Evolutionary conservation across 2,329 filamentous ascomycete species (phyloP), one percentile per base, ranked within the genome.

Genomic region (Aspergillus caelatus): DNA sequence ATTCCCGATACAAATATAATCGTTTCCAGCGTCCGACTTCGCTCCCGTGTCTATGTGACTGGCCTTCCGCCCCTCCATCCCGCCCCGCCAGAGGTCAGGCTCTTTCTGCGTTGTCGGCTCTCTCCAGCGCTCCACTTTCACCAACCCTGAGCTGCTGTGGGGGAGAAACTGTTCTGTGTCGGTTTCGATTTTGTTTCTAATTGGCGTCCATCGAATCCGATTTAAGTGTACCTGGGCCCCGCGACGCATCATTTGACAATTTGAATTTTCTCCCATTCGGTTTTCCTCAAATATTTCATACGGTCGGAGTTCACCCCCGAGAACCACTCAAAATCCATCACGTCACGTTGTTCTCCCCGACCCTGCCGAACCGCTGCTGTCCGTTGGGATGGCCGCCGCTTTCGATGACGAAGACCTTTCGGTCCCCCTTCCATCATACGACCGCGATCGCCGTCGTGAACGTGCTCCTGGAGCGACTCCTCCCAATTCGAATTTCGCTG

Each of bases 361-460:
- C 59, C 59, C 61, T 43, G 46, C 58, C 59, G 60, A 60, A 62
- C 57, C 53, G 57, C 54, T 46, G 46, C 57, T 57, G 45, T 58
- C 61, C 57, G 55, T 55, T 64, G 74, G 66, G 66, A 79, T 79
- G 77, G 77, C 77, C 62, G 75, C 77, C 65, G 76, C 77, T 71
- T 91, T 91, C 78, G 90, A 94, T 76, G 91, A 93, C 78, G 91
- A 93, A 82, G 91, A 94, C 81, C 88, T 94, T 69, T 91, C 91
- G 79, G 91, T 94, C 77, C 91, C 90, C 71, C 83, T 93, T 68
- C 70, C 74, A 60, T 63, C 75, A 59, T 68, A 72, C 65, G 73
- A 74, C 59, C 72, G 67, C 60, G 70, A 72, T 67, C 71, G 64
- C 58, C 69, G 65, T 34, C 73, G 70, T 65, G 68, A 73, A 58